phyloP scores from a whole-genome alignment of 2,329 filamentous ascomycete genomes.

The Lachnellula willkommii region DNA sequence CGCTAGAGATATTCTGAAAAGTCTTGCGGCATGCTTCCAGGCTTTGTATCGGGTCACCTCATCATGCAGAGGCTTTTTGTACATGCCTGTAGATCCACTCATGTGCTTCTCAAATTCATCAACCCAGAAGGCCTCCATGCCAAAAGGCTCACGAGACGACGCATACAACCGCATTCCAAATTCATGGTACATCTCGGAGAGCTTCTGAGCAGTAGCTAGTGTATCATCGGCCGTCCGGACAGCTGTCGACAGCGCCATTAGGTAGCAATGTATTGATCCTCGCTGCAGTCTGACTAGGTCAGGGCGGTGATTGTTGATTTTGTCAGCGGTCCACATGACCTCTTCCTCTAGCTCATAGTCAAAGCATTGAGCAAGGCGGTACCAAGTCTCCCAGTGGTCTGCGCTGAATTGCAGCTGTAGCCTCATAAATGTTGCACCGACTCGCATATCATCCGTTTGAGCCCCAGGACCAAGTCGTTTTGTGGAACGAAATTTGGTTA shows the following conservation, averaged over 20 bases:
- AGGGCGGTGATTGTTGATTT: conserved; percentile 34
- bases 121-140: conserved; percentile 60
- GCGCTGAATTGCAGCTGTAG: conserved; percentile 33
- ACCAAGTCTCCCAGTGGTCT: conserved; percentile 39
- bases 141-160: conserved; percentile 62
- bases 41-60: conserved; percentile 54
- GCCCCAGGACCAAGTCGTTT: conserved; percentile 33
- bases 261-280: conserved; percentile 40
- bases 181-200: conserved; percentile 62
- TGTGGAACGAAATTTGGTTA: conserved; percentile 65
- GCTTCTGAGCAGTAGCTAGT: conserved; percentile 47
- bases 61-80: conserved; percentile 51
- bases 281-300: conserved; percentile 34
- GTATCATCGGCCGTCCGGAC: conserved; percentile 50
- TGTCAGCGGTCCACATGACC: conserved; percentile 37
- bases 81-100: conserved; percentile 49
- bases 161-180: conserved; percentile 65
- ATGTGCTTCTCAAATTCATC: conserved; percentile 59
- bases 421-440: conserved; percentile 34
- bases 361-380: conserved; percentile 36
- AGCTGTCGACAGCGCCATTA: conserved; percentile 61
- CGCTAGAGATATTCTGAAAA: conserved; percentile 55
- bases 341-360: conserved; percentile 37
- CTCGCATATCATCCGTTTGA: conserved; percentile 35
- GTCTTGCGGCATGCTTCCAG: conserved; percentile 58